Percentiles rank a stretch among this genome's conserved stretches.
phyloP scores from a whole-genome alignment of 305 asterid genomes.

The Fraxinus dipetala region DNA sequence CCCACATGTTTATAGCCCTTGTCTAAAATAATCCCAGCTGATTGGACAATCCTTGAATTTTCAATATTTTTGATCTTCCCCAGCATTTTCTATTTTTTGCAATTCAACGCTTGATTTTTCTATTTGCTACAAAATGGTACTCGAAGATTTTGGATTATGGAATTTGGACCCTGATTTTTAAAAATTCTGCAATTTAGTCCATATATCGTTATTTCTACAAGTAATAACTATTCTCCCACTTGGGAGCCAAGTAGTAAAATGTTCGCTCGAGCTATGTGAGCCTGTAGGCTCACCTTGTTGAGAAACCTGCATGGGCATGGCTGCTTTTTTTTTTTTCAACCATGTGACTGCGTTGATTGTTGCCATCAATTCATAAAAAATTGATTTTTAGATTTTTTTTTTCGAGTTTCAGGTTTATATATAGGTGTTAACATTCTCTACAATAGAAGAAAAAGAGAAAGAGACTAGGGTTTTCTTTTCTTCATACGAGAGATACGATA shows the following conservation, averaged over 20 bases:
- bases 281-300: background rate
- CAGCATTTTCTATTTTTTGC: background rate
- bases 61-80: background rate
- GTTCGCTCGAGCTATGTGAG: background rate
- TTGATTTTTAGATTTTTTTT: no score
- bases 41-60: background rate
- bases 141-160: background rate
- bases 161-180: background rate
- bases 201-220: background rate
- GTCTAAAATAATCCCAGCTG: background rate
- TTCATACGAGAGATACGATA: no score
- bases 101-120: background rate
- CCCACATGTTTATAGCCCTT: background rate
- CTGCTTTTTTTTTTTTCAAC: background rate
- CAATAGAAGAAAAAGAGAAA: no score
- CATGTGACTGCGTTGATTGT: no score
- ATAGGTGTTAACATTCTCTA: no score
- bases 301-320: background rate
- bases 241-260: background rate
- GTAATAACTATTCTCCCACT: background rate
- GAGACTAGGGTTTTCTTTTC: no score
- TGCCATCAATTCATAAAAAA: no score
- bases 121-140: background rate
- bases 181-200: background rate
- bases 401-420: no score